phyloP scores from a whole-genome alignment of 2,329 filamentous ascomycete species.

The Beauveria asiatica region DNA sequence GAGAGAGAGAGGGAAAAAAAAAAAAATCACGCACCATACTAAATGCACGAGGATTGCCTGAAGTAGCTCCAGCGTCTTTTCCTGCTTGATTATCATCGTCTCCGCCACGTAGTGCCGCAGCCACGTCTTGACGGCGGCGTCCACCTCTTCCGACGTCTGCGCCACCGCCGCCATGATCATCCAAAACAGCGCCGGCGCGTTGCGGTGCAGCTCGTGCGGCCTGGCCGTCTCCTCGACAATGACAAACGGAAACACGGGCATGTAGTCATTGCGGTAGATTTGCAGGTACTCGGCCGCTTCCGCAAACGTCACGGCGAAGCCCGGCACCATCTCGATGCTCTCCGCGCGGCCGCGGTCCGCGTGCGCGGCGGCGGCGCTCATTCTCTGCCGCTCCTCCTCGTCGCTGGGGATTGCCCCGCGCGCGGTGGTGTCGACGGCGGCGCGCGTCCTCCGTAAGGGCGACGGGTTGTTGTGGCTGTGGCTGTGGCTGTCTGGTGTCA shows the following conservation, averaged over 20 bases:
- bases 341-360: background rate
- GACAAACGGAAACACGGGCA: slow-evolving; percentile 25
- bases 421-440: background rate
- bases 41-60: slow-evolving; percentile 23
- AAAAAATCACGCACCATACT: slow-evolving; percentile 19
- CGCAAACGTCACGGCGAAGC: slow-evolving; percentile 17
- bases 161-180: slow-evolving; percentile 21
- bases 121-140: slow-evolving; percentile 20
- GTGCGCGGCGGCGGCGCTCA: background rate
- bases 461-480: background rate
- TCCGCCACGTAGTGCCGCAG: slow-evolving; percentile 21
- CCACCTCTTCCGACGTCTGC: slow-evolving; percentile 19
- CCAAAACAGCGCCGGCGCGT: slow-evolving; percentile 23
- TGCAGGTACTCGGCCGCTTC: slow-evolving; percentile 23
- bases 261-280: slow-evolving; percentile 20
- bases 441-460: background rate
- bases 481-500: slow-evolving; percentile 2
- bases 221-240: slow-evolving; percentile 16
- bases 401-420: no score
- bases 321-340: slow-evolving; percentile 18
- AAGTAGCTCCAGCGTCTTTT: slow-evolving; percentile 21
- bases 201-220: slow-evolving; percentile 19
- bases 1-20: background rate
- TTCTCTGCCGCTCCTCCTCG: background rate
- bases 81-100: slow-evolving; percentile 21